A percentile compares a stretch with the other conserved stretches of the same genome.
Evolutionary conservation across 2,329 filamentous ascomycete species (phyloP).

Genomic region (Aureobasidium sp.): DNA sequence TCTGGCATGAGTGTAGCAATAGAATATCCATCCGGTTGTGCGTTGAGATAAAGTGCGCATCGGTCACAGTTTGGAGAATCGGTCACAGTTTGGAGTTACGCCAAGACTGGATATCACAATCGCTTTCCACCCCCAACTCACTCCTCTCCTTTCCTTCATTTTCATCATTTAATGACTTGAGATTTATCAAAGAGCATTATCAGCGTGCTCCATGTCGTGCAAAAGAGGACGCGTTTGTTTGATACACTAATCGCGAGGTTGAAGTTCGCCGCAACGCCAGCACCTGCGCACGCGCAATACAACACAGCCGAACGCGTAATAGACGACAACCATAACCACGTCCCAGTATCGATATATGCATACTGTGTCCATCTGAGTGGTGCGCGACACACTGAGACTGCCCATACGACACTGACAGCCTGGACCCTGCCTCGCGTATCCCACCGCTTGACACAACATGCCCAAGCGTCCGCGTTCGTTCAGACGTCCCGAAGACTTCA

Average conservation of each 20-base stretch:
- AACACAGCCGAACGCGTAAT: not conserved
- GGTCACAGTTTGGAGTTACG: not conserved
- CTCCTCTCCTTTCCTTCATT: conserved; percentile 1
- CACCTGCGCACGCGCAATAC: not conserved
- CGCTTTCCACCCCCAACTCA: not conserved
- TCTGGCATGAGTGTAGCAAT: not conserved
- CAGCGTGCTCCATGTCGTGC: conserved; percentile 3
- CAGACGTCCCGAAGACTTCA: conserved; percentile 27
- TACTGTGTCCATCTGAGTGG: not conserved
- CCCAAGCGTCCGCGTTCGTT: conserved; percentile 5
- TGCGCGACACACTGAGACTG: not conserved
- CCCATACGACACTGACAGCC: not conserved
- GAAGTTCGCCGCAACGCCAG: not conserved
- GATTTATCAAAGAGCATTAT: not conserved
- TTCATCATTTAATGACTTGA: conserved; percentile 7
- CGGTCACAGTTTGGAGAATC: not conserved
- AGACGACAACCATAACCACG: not conserved
- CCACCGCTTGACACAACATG: conserved; percentile 1
- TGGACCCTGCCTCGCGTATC: not conserved
- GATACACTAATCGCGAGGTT: not conserved
- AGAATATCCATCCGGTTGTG: not conserved
- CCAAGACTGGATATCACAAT: conserved; percentile 2
- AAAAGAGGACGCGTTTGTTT: not conserved
- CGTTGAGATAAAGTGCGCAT: not conserved
- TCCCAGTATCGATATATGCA: not conserved